These are phyloP conservation scores for Dactylellina haptotyla DNA, from an alignment of 2,329 filamentous ascomycete species.

Conservation along the genomic window DNA sequence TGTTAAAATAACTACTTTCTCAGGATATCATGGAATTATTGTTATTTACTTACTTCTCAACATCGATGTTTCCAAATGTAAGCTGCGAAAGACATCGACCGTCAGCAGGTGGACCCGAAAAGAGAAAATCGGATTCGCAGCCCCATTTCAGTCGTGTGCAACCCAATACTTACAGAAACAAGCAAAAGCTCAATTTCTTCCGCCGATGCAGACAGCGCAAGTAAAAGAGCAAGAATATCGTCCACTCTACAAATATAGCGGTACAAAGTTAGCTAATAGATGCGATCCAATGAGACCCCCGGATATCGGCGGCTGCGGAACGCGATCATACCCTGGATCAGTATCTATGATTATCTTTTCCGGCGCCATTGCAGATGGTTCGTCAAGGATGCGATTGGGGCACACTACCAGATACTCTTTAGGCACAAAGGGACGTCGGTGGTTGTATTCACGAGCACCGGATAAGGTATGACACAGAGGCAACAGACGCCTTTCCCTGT, in stretches of 20 bases:
- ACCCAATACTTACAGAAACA: conserved; percentile 68
- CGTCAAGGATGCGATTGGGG: background rate
- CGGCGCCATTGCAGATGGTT: conserved; percentile 68
- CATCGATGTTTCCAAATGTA: conserved; percentile 92
- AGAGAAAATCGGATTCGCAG: background rate
- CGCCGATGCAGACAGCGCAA: conserved; percentile 81
- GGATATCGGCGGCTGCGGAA: background rate
- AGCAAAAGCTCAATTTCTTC: conserved; percentile 88
- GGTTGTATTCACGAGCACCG: background rate
- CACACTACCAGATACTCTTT: background rate
- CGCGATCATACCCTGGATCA: conserved; percentile 71
- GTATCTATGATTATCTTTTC: conserved; percentile 93
- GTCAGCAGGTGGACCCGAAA: background rate
- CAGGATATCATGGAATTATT: background rate
- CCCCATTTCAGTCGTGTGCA: background rate
- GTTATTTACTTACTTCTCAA: conserved; percentile 73
- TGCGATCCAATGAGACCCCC: background rate
- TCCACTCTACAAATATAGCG: conserved; percentile 74
- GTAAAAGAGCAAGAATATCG: conserved; percentile 86
- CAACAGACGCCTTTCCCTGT: background rate
- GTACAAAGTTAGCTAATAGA: conserved; percentile 37
- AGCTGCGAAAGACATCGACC: conserved; percentile 61
- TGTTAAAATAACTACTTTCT: too few relatives aligned
- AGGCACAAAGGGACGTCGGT: background rate
- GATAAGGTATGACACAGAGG: conserved; percentile 1